A percentile compares a stretch with the other conserved stretches of the same genome.
Evolutionary conservation across 1,139 yeast genomes (phyloP).

Genomic region (Candida neerlandica): DNA sequence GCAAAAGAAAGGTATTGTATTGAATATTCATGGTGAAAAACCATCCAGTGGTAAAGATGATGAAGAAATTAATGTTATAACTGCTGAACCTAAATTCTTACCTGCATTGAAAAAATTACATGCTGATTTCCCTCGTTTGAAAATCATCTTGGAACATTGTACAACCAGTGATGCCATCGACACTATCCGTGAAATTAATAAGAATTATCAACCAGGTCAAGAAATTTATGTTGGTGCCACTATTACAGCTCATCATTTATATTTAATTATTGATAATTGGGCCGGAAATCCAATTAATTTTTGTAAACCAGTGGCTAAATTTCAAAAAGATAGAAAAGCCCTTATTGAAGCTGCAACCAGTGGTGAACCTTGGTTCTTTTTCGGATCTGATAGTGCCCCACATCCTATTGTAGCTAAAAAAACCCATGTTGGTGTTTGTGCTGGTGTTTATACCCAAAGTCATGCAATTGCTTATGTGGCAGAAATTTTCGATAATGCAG

Average conservation of each 20-base stretch:
- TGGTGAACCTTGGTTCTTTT: conserved; percentile 91
- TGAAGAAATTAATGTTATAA: conserved; percentile 77
- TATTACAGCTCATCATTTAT: conserved; percentile 93
- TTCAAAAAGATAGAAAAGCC: conserved; percentile 82
- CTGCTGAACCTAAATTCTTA: conserved; percentile 89
- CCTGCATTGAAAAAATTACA: conserved; percentile 89
- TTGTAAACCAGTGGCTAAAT: conserved; percentile 97
- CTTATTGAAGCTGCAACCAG: conserved; percentile 85
- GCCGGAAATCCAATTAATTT: conserved; percentile 94
- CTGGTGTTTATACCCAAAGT: conserved; percentile 94
- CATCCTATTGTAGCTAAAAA: conserved; percentile 83
- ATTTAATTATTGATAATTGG: conserved; percentile 89
- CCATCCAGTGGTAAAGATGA: conserved; percentile 58
- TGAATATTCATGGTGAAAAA: conserved; percentile 94
- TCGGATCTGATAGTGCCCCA: conserved; percentile 98
- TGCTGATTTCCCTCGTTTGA: conserved; percentile 78
- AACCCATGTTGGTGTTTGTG: conserved; percentile 84
- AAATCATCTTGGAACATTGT: conserved; percentile 92
- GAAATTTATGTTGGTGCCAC: conserved; percentile 78
- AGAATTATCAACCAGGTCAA: conserved; percentile 43
- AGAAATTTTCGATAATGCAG: conserved; percentile 72
- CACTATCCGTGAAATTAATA: conserved; percentile 70
- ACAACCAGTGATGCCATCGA: conserved; percentile 88
- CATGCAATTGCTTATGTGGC: conserved; percentile 84
- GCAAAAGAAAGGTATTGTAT: conserved; percentile 74